Evolutionary conservation across 257 asterid genomes (phyloP).

Genomic region (Nicotiana undulata): DNA sequence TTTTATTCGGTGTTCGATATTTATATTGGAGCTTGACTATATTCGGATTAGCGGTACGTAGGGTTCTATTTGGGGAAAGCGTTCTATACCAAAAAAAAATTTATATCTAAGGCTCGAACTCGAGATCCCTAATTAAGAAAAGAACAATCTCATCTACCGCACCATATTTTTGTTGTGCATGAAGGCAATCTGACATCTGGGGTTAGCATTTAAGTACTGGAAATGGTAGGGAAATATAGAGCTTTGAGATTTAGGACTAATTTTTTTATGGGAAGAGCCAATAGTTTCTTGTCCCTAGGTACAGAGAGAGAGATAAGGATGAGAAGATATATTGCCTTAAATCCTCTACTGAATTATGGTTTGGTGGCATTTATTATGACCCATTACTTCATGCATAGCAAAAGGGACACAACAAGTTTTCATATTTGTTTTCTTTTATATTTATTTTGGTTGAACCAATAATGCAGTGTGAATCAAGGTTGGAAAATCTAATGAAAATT

Average conservation of each 20-base stretch:
- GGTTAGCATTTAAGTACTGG: background rate
- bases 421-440: background rate
- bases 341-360: background rate
- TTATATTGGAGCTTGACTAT: too few relatives aligned
- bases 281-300: background rate
- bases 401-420: background rate
- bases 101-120: too few relatives aligned
- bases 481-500: background rate
- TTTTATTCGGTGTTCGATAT: too few relatives aligned
- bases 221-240: background rate
- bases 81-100: too few relatives aligned
- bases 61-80: fast-evolving
- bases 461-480: background rate
- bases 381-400: background rate
- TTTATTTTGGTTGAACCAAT: background rate
- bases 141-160: too few relatives aligned
- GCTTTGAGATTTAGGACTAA: background rate
- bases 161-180: background rate
- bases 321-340: background rate
- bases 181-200: background rate
- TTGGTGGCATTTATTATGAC: background rate
- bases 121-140: too few relatives aligned
- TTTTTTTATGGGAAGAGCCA: background rate
- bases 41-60: too few relatives aligned
- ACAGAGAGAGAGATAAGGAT: background rate